Percentiles rank a stretch among this genome's conserved stretches.
phyloP scores from a whole-genome alignment of 768 basidiomycete genomes.

The Termitomyces sp. region DNA sequence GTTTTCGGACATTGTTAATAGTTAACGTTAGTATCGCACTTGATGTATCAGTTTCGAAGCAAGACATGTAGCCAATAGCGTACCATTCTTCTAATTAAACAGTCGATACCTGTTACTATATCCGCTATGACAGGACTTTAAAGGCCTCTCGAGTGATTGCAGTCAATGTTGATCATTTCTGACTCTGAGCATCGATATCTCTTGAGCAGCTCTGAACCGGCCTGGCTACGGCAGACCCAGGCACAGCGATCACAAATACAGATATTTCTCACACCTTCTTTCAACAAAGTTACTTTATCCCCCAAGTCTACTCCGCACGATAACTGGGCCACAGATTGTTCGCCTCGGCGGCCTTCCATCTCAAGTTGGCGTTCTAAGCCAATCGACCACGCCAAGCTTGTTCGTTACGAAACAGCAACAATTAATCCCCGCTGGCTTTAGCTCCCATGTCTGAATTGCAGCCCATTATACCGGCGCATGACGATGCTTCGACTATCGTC shows the following conservation, averaged over 20 bases:
- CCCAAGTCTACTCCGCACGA: neutral
- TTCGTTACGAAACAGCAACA: neutral
- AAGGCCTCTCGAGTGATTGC: neutral
- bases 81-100: neutral
- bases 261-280: constrained; percentile 4
- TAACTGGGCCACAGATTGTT: neutral
- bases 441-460: constrained; percentile 32
- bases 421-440: neutral
- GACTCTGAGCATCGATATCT: neutral
- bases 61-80: neutral
- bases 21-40: neutral
- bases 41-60: neutral
- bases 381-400: neutral
- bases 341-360: constrained; percentile 1
- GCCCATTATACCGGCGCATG: constrained; percentile 38
- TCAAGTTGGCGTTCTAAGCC: constrained; percentile 6
- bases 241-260: constrained; percentile 2
- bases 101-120: neutral
- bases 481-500: constrained; percentile 32
- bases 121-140: neutral
- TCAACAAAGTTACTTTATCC: neutral
- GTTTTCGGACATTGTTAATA: neutral
- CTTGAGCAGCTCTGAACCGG: too few species aligned
- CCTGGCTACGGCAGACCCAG: neutral
- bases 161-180: neutral